phyloP scores from a whole-genome alignment of 148 eudicot genomes.

The Spergularia marina region DNA sequence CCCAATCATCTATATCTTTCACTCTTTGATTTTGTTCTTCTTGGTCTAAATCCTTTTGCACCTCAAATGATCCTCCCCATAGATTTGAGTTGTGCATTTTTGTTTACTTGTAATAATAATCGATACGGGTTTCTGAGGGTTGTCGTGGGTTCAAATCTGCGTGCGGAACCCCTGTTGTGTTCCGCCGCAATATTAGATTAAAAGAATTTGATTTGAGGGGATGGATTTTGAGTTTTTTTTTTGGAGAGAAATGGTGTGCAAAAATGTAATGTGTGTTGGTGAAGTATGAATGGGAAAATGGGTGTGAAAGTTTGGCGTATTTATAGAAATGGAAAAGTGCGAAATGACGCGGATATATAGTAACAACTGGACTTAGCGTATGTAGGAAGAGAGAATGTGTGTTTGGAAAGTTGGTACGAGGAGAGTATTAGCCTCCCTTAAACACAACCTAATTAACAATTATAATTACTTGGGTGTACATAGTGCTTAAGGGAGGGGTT shows the following conservation, averaged over 20 bases:
- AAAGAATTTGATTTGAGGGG: background rate
- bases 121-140: background rate
- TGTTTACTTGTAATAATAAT: background rate
- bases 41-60: conserved; percentile 23
- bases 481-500: no score
- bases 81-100: conserved; percentile 34
- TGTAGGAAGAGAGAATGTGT: background rate
- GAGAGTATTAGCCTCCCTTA: no score
- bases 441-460: no score
- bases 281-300: background rate
- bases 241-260: background rate
- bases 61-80: conserved; percentile 63
- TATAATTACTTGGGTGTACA: no score
- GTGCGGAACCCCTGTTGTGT: no score
- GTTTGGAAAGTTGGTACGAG: conserved; percentile 2
- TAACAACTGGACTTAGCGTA: background rate
- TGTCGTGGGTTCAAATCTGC: background rate
- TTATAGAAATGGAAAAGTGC: background rate
- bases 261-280: background rate
- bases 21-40: conserved; percentile 27
- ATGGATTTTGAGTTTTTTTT: background rate
- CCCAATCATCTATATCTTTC: conserved; percentile 42
- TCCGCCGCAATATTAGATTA: background rate
- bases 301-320: background rate
- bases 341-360: background rate